Conservation (phyloP, 768 basidiomycete species). For the Lentinus tigrinus region DNA sequence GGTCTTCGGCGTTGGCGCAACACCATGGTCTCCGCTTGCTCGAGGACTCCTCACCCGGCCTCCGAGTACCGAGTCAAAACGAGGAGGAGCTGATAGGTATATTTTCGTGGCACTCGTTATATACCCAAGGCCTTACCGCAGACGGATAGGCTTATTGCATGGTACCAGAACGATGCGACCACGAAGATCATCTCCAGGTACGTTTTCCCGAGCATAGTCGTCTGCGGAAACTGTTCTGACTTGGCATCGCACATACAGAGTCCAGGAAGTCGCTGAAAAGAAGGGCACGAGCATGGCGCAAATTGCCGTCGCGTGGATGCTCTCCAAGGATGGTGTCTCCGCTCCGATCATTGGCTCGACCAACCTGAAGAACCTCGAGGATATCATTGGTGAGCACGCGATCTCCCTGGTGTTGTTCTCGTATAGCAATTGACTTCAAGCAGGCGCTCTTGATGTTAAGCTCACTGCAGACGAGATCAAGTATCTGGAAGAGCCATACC, state of each 20-base stretch:
- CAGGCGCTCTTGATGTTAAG: background rate
- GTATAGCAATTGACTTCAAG: background rate
- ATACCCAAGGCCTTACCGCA: constrained; percentile 7
- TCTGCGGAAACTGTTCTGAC: constrained; percentile 33
- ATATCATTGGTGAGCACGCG: constrained; percentile 32
- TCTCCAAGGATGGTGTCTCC: constrained; percentile 28
- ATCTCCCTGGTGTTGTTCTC: background rate
- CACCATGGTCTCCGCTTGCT: constrained; percentile 39
- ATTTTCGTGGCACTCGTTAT: background rate
- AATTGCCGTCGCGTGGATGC: constrained; percentile 30
- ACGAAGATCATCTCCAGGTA: background rate
- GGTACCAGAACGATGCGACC: constrained; percentile 23
- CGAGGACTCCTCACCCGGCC: constrained; percentile 33
- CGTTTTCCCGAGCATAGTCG: constrained; percentile 30
- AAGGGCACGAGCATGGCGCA: constrained; percentile 41
- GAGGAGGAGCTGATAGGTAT: constrained; percentile 22
- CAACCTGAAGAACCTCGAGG: constrained; percentile 37
- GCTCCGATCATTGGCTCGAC: constrained; percentile 45
- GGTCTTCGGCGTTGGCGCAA: constrained; percentile 31
- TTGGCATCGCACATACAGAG: constrained; percentile 25
- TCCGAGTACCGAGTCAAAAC: constrained; percentile 16
- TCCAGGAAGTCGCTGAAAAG: constrained; percentile 40
- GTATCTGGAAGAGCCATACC: constrained; percentile 46
- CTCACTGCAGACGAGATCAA: constrained; percentile 4
- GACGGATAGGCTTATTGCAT: constrained; percentile 18